Percentiles rank a stretch among this genome's conserved stretches.
These are phyloP conservation scores for Vicia sativa DNA, from an alignment of 306 rosid genomes.

Conservation along the genomic window DNA sequence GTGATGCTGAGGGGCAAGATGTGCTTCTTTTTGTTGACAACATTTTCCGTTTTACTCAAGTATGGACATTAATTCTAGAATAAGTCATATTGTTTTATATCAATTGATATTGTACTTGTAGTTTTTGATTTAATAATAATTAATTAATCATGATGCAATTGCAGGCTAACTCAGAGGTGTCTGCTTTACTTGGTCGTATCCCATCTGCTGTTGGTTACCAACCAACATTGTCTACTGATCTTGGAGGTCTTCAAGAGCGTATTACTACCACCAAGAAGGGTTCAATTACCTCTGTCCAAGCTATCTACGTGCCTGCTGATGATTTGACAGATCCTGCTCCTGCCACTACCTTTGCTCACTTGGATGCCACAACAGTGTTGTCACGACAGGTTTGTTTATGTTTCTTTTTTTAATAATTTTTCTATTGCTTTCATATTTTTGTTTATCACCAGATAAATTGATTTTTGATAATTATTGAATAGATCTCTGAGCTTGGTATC, in stretches of 20 bases:
- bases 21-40: slow-evolving; percentile 98
- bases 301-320: slow-evolving; percentile 99
- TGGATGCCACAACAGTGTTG: slow-evolving; percentile 98
- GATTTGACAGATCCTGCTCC: slow-evolving; percentile 99
- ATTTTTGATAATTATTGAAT: slow-evolving; percentile 23
- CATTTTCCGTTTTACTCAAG: slow-evolving; percentile 99
- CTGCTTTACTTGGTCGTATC: slow-evolving; percentile 99
- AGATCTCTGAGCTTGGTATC: slow-evolving; percentile 99
- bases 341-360: slow-evolving; percentile 97
- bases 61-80: neutral
- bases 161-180: slow-evolving; percentile 99
- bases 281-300: slow-evolving; percentile 98
- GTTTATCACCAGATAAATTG: neutral
- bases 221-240: slow-evolving; percentile 95
- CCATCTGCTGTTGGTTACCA: slow-evolving; percentile 99
- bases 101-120: neutral
- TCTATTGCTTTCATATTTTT: neutral
- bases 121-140: neutral
- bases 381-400: slow-evolving; percentile 73
- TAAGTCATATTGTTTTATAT: neutral
- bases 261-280: slow-evolving; percentile 98
- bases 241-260: slow-evolving; percentile 99
- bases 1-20: slow-evolving; percentile 99
- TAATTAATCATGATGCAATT: neutral
- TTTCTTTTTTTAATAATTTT: slow-evolving; percentile 2